Evolutionary conservation across 2,329 filamentous ascomycete genomes (phyloP), one percentile per base, ranked within the genome.

Genomic region (Clarireedia monteithiana): DNA sequence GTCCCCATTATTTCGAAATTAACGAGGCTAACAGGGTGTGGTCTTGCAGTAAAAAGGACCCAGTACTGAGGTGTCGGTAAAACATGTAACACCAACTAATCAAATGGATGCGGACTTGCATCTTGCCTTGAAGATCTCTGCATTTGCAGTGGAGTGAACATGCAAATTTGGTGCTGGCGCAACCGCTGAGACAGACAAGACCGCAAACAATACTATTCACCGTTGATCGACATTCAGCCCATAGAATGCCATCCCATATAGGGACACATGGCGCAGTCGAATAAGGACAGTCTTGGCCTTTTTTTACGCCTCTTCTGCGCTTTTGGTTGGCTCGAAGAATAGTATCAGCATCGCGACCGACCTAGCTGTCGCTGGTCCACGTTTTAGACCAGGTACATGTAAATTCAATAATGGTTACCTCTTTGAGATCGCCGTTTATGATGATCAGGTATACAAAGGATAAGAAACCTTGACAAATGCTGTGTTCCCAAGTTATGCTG

Each of bases 21-120:
- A 42, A 44, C 23, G 12, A 44, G 15, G 53, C 15, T 24, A 34
- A 46, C 42, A 46, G 42, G 42, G 42, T 46, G n/a, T 46, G 23
- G n/a, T 6, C 42, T 48, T 27, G 38, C 46, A 20, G 27, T 38
- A 47, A 48, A 39, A 39, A 50, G 36, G n/a, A 26, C 46, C 52
- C 53, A 44, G 46, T 30, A 55, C 52, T 50, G 46, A 55, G 53
- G 53, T 50, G 26, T 50, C 53, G 53, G 53, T 55, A 55, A 50
- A 36, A 53, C 17, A 9, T 55, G 46, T 55, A 38, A 55, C 38
- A 34, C 46, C 27, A 14, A 26, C 42, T 23, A 20, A 46, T 24
- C 52, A 38, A 38, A 42, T 27, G 23, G 36, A 42, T 34, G 38
- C 12, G 36, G 34, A 36, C 24, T 27, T 50, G 46, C 34, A 55